Conservation (phyloP, 257 asterid genomes). For the Cynanchum wilfordii region DNA sequence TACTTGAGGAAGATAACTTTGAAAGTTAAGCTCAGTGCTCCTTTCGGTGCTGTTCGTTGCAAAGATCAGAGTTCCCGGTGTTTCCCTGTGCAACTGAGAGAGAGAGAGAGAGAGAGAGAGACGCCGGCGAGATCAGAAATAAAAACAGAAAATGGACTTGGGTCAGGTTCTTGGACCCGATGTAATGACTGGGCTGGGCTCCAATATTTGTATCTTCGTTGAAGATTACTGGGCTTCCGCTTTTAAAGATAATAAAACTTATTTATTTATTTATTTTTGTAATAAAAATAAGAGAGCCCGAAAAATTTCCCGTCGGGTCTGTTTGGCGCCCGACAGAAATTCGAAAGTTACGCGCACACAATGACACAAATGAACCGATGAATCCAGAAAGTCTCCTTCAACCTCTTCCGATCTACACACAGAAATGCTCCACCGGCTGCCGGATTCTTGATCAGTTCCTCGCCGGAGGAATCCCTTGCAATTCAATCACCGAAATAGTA, state of each 20-base stretch:
- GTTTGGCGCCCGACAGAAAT: background rate
- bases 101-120: background rate
- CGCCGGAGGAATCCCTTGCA: conserved; percentile 79
- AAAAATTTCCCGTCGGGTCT: background rate
- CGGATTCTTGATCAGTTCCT: conserved; percentile 62
- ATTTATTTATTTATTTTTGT: too few relatives aligned
- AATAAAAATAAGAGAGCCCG: too few relatives aligned
- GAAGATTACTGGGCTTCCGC: too few relatives aligned
- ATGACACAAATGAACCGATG: conserved; percentile 30
- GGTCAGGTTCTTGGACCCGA: background rate
- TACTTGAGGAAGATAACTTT: conserved; percentile 6
- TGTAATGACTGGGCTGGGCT: background rate
- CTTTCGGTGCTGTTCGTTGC: background rate
- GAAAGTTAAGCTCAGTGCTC: background rate
- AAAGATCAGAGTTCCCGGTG: conserved; percentile 10
- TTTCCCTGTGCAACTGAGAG: background rate
- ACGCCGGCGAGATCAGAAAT: background rate
- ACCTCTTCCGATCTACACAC: conserved; percentile 36
- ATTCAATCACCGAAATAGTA: conserved; percentile 71
- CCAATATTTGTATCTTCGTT: background rate
- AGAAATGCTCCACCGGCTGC: conserved; percentile 60
- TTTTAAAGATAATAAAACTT: too few relatives aligned
- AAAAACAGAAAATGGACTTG: background rate
- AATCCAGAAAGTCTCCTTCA: conserved; percentile 57
- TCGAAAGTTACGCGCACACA: background rate